phyloP scores from a whole-genome alignment of 2,329 filamentous ascomycete species.

The Stagonosporopsis tanaceti region DNA sequence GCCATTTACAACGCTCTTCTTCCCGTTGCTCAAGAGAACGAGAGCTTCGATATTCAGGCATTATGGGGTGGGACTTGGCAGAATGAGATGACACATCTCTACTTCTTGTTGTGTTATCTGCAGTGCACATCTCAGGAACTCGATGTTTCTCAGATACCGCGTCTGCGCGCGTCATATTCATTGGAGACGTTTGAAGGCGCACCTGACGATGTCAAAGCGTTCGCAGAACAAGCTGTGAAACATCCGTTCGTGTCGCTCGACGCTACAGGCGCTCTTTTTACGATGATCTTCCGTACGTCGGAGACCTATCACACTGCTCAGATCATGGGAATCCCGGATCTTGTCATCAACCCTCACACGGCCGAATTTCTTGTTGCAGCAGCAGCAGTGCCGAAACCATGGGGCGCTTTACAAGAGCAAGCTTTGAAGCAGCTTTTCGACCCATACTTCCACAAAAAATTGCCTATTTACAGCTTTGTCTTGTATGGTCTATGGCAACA shows the following conservation, averaged over 20 bases:
- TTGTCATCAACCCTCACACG: slow-evolving; percentile 74
- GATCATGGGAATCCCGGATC: slow-evolving; percentile 65
- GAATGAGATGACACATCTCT: slow-evolving; percentile 85
- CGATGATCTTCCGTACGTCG: slow-evolving; percentile 66
- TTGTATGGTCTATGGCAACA: slow-evolving; percentile 91
- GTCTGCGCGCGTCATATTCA: slow-evolving; percentile 79
- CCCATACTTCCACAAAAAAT: slow-evolving; percentile 80
- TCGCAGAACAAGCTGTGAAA: slow-evolving; percentile 73
- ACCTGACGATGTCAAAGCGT: slow-evolving; percentile 65
- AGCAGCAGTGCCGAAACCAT: slow-evolving; percentile 78
- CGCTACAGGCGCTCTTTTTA: slow-evolving; percentile 74
- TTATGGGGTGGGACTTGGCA: slow-evolving; percentile 93
- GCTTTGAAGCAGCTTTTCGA: slow-evolving; percentile 81
- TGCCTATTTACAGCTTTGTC: slow-evolving; percentile 84
- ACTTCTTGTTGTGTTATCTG: slow-evolving; percentile 90
- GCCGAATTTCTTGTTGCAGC: slow-evolving; percentile 82
- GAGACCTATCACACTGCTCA: slow-evolving; percentile 65
- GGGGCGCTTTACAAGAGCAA: slow-evolving; percentile 77
- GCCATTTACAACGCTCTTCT: slow-evolving; percentile 81
- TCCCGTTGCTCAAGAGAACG: slow-evolving; percentile 69
- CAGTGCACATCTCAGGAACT: slow-evolving; percentile 77
- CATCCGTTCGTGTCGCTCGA: slow-evolving; percentile 90
- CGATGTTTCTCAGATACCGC: slow-evolving; percentile 84
- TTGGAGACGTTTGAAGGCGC: slow-evolving; percentile 68
- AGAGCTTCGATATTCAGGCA: slow-evolving; percentile 80